Evolutionary conservation across 1,139 yeast species (phyloP), one percentile per base, ranked within the genome.

Genomic region (Arxiozyma slooffiae): DNA sequence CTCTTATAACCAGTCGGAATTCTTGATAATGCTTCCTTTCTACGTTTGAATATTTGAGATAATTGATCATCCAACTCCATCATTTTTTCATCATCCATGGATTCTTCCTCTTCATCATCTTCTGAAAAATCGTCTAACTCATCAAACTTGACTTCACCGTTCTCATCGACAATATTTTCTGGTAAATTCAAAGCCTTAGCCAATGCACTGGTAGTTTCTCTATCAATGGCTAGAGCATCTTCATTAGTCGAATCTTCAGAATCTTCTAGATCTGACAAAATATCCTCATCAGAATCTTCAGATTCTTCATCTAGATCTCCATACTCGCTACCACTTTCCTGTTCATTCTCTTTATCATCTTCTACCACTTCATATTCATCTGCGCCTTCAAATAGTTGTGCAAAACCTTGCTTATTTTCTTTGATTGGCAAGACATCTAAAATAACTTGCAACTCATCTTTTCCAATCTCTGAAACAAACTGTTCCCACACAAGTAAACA

Each of bases 81-180:
- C 99, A 92, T 92, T 66, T 89, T 90, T 59, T 90, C 97, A 66
- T 92, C 99, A 58, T 92, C 96, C 96, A 90, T 42, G 90, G 96
- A 68, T 48, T 60, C 63, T 17, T 60, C 83, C 22, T 73, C 82
- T 3, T 66, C 83, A 36, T 76, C 86, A 41, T 74, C 82, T 20
- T 73, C 81, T 11, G 71, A 78, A 4, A 68, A 76, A 6, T 71
- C 78, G 4, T 70, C 74, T 7, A 76, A 77, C 30, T 71, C 75
- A n/a, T 72, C 72, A 17, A 75, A 80, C 9, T 72, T 72, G 1
- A 73, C 74, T 14, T 76, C 84, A 6, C 75, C 79, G 1, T 73
- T 79, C 3, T 72, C 80, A 41, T 71, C 60, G n/a, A 63, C 53
- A 9, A 66, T 60, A 40, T 68, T 71, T 1, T 79, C 75, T 9